Evolutionary conservation across 257 asterid species (phyloP), one percentile per base, ranked within the genome.

Genomic region (Pogostemon cablin): DNA sequence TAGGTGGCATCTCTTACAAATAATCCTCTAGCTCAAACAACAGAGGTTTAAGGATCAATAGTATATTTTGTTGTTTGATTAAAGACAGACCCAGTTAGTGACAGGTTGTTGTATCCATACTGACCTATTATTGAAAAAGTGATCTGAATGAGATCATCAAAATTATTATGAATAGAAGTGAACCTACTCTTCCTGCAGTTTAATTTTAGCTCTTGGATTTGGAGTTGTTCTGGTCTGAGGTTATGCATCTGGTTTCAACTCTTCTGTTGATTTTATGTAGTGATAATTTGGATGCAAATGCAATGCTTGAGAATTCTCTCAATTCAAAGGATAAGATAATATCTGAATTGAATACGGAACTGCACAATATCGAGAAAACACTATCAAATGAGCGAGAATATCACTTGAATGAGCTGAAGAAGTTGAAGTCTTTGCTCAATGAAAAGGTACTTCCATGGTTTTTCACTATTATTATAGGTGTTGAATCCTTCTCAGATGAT

Each of bases 291-390:
- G 98, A 95, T 75, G 78, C 86, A 62, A 84, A 79, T 81, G 82
- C 87, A 75, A 73, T 88, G 79, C 93, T 95, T 78, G 99, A 95
- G 85, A 91, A 83, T 77, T 87, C 99, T 74, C 87, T 95, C 52
- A 86, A 65, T 82, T 90, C 93, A 70, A 95, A 95, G 88, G 99
- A 91, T 80, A 91, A 83, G 88, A 81, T 89, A 66, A 91, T 95
- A 66, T 91, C 99, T 74, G 99, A 89, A 67, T 75, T 95, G 80
- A 95, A 91, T 76, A 67, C 79, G 84, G 99, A 95, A 80, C 97
- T 95, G 77, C 99, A 91, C 79, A 90, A 88, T 69, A 71, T 95
- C 43, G 99, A 95, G 83, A 86, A 85, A 67, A 84, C 93, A 73
- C 77, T 95, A 67, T 86, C 97, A 46, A 80, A 80, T 83, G 98